These are phyloP conservation scores for Moesziomyces sp. DNA, from an alignment of 1,284 basidiomycete genomes.

Conservation along the genomic window DNA sequence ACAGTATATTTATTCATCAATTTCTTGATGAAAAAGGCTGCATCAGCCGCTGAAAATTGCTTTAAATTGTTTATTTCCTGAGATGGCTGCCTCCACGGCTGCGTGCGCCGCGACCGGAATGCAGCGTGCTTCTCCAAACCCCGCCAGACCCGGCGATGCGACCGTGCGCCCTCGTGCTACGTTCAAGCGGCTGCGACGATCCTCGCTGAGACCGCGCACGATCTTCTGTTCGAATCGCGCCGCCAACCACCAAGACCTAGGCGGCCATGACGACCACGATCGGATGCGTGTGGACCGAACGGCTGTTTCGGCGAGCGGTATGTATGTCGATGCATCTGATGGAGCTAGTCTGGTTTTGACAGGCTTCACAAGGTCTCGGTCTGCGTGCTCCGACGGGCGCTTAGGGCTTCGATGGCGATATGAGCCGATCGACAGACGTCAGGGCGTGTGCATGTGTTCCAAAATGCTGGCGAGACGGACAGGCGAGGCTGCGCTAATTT, in stretches of 20 bases:
- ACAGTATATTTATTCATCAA: too few species aligned
- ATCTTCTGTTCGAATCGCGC: too few species aligned
- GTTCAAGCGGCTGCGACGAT: background rate
- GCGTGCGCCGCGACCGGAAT: slow-evolving; percentile 9
- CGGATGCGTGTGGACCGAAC: background rate
- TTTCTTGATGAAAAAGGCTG: too few species aligned
- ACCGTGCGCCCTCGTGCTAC: background rate
- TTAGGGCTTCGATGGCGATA: background rate
- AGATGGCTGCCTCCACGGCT: background rate
- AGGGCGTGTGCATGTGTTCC: background rate
- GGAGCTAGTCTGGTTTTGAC: too few species aligned
- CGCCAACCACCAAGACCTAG: background rate
- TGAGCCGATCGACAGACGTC: background rate
- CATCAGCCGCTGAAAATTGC: too few species aligned
- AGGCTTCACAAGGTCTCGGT: too few species aligned
- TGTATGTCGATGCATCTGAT: background rate
- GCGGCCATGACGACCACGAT: background rate
- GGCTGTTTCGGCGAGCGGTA: background rate
- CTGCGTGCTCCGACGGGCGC: too few species aligned
- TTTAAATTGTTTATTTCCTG: too few species aligned
- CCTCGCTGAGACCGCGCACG: too few species aligned
- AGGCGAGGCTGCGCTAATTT: background rate
- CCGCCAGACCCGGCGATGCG: background rate
- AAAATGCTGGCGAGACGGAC: background rate
- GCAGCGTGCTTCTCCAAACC: slow-evolving; percentile 4